Conservation (phyloP, 495 filamentous ascomycete species). For the Neurospora hispaniola region DNA sequence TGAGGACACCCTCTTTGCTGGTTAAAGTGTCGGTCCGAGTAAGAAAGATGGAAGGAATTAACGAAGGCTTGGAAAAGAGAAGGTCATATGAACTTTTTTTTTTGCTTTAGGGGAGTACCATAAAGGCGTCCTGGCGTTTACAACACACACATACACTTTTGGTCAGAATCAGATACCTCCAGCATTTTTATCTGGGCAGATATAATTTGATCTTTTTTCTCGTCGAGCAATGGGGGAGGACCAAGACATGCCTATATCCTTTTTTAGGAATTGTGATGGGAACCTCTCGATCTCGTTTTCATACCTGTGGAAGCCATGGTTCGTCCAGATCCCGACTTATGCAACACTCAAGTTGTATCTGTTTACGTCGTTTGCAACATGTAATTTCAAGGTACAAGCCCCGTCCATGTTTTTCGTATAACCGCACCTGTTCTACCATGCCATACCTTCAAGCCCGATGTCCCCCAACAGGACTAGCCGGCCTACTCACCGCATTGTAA, state of each 20-base stretch:
- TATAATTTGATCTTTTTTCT: neutral
- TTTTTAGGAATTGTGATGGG: neutral
- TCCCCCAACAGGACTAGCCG: slow-evolving; percentile 29
- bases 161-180: neutral
- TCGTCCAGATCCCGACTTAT: neutral
- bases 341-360: neutral
- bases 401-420: neutral
- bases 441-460: slow-evolving; percentile 7
- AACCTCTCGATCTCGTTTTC: neutral
- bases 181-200: neutral
- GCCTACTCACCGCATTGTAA: slow-evolving; percentile 36
- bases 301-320: neutral
- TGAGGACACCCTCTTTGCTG: slow-evolving; percentile 46
- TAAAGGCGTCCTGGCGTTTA: slow-evolving; percentile 18
- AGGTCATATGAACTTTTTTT: slow-evolving; percentile 5
- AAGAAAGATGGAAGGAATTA: slow-evolving; percentile 1
- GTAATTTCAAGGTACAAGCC: neutral
- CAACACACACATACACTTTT: neutral
- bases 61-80: neutral
- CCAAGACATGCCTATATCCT: neutral
- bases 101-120: slow-evolving; percentile 3
- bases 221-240: neutral
- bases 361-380: neutral
- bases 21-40: slow-evolving; percentile 11
- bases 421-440: slow-evolving; percentile 6